Percentiles rank a stretch among this genome's conserved stretches.
Evolutionary conservation across 169 alveolate genomes (phyloP).

Genomic region (Plasmodium cynomolgi): DNA sequence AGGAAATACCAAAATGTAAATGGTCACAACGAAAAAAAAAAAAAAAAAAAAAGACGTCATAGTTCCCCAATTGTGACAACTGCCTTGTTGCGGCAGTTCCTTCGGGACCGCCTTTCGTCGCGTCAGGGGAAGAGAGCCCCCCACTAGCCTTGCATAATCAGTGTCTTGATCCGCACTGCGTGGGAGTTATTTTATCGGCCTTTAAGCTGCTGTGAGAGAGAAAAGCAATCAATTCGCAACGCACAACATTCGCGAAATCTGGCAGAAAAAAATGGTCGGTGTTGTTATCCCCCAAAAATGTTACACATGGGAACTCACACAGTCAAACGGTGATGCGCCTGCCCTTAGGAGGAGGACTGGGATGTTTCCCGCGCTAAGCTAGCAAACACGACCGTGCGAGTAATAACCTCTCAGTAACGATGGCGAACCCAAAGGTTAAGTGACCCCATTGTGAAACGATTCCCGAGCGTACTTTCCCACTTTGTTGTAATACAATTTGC

Average conservation of each 20-base stretch:
- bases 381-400: not conserved
- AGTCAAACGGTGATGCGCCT: not conserved
- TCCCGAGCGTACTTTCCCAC: not conserved
- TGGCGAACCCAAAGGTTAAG: not conserved
- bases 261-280: not conserved
- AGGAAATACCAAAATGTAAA: not conserved
- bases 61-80: not conserved
- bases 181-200: not conserved
- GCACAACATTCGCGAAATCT: too few species aligned
- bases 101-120: not conserved
- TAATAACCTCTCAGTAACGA: not conserved
- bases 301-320: not conserved
- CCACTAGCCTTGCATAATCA: not conserved
- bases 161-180: not conserved
- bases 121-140: not conserved
- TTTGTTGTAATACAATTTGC: not conserved
- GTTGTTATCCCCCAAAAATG: not conserved
- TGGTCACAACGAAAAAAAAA: not conserved
- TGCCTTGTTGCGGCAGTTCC: not conserved
- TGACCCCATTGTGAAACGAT: not conserved
- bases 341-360: not conserved
- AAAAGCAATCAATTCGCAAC: not conserved
- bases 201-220: not conserved
- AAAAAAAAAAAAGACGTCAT: not conserved
- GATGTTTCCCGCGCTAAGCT: not conserved